phyloP scores from a whole-genome alignment of 192 early-diverging fungal species.

The Entophlyctis luteolus region DNA sequence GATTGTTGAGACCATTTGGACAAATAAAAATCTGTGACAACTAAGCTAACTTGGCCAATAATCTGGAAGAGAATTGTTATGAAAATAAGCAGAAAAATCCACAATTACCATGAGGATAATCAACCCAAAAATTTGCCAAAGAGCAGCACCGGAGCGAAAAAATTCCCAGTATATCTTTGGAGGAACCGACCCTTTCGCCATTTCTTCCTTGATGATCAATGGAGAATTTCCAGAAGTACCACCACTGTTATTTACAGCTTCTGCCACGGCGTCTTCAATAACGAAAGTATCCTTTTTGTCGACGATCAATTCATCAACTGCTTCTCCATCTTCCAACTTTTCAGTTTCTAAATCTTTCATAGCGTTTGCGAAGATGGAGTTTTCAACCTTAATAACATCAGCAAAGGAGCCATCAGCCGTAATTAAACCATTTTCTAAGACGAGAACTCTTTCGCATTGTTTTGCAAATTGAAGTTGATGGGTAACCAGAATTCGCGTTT shows the following conservation, averaged over 20 bases:
- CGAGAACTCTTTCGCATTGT: constrained; percentile 66
- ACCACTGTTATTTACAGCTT: constrained; percentile 52
- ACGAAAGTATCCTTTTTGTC: background rate
- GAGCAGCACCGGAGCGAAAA: constrained; percentile 34
- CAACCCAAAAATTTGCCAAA: constrained; percentile 20
- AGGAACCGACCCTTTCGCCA: constrained; percentile 33
- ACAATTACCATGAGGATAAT: constrained; percentile 34
- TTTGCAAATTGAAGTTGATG: constrained; percentile 76
- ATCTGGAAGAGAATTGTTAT: constrained; percentile 52
- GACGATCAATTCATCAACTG: background rate
- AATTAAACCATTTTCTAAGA: constrained; percentile 67
- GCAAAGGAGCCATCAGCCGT: constrained; percentile 63
- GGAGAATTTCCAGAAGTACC: background rate
- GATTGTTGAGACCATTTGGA: constrained; percentile 46
- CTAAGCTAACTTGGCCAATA: constrained; percentile 24
- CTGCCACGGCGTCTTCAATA: background rate
- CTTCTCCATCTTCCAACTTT: constrained; percentile 1
- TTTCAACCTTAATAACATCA: constrained; percentile 58
- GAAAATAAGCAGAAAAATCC: constrained; percentile 43
- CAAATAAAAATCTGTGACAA: constrained; percentile 53
- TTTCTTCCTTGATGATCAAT: constrained; percentile 13
- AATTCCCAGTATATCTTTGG: constrained; percentile 37
- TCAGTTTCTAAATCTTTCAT: constrained; percentile 38
- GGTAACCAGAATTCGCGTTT: constrained; percentile 82
- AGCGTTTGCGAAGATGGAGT: constrained; percentile 24